phyloP scores from a whole-genome alignment of 2,329 filamentous ascomycete genomes.

The Pestalotiopsis sp. region DNA sequence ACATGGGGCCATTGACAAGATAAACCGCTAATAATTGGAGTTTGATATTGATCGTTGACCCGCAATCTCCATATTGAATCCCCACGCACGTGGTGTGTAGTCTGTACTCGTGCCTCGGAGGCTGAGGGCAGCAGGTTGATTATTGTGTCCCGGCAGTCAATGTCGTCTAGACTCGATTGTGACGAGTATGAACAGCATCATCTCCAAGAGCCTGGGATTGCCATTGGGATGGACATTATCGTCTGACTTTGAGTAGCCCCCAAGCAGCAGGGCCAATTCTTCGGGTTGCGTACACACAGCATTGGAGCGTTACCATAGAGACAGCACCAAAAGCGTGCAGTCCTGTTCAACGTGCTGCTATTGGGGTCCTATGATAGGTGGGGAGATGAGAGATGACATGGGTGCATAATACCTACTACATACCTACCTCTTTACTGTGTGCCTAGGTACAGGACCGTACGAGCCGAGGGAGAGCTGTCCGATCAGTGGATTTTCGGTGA shows the following conservation, averaged over 20 bases:
- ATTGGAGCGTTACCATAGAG: background rate
- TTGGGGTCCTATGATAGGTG: background rate
- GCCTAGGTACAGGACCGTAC: background rate
- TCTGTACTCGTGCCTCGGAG: background rate
- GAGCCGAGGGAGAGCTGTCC: background rate
- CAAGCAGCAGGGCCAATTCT: background rate
- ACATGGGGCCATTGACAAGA: constrained; percentile 7
- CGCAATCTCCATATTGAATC: constrained; percentile 11
- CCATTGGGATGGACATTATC: background rate
- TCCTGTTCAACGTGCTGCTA: background rate
- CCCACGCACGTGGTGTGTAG: constrained; percentile 1
- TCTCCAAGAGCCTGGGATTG: background rate
- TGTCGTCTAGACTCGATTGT: background rate
- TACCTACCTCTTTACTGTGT: background rate
- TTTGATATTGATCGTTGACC: constrained; percentile 14
- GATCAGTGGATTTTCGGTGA: background rate
- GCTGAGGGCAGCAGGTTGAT: background rate
- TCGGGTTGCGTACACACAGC: background rate
- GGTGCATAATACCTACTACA: background rate
- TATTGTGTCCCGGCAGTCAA: background rate
- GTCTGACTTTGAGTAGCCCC: background rate
- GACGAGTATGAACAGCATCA: background rate
- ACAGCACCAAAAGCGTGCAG: background rate
- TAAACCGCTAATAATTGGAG: constrained; percentile 11
- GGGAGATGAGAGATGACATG: background rate